phyloP scores from a whole-genome alignment of 1,284 basidiomycete species.

The Rhodotorula sp. region DNA sequence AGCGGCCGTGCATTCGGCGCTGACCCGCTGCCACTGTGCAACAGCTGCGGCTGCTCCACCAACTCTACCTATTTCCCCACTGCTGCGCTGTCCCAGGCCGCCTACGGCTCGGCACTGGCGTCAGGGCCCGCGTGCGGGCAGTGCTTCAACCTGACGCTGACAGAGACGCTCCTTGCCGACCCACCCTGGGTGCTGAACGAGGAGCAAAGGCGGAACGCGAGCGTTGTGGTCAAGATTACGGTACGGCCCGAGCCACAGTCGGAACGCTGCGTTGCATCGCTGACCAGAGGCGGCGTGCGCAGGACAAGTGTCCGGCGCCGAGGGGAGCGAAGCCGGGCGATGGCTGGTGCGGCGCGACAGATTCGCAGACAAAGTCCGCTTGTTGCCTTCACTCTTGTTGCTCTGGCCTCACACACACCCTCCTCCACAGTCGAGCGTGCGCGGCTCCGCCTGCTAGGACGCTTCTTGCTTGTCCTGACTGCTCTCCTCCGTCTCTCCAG shows the following conservation, averaged over 20 bases:
- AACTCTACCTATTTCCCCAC: conserved; percentile 20
- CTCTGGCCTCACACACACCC: neutral
- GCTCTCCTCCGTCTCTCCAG: neutral
- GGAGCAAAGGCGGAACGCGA: neutral
- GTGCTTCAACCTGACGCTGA: conserved; percentile 25
- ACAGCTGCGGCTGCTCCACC: conserved; percentile 19
- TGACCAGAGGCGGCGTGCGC: neutral
- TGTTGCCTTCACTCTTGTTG: neutral
- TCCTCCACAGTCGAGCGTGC: conserved; percentile 6
- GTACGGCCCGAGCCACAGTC: neutral
- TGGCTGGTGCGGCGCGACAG: conserved; percentile 23
- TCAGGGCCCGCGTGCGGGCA: conserved; percentile 25
- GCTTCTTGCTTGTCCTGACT: neutral
- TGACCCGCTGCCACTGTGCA: neutral
- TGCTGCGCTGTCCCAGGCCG: conserved; percentile 20
- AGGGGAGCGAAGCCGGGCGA: neutral
- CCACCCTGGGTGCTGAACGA: conserved; percentile 7
- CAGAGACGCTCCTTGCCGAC: neutral
- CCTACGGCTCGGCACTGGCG: conserved; percentile 12
- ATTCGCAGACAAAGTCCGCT: conserved; percentile 12
- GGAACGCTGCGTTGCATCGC: neutral
- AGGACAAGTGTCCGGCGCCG: conserved; percentile 28
- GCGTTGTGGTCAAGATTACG: conserved; percentile 20
- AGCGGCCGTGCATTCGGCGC: neutral
- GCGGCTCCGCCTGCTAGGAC: neutral